A percentile compares a stretch with the other conserved stretches of the same genome.
Evolutionary conservation across 1,284 basidiomycete genomes (phyloP).

Genomic region (Pisolithus thermaeus): DNA sequence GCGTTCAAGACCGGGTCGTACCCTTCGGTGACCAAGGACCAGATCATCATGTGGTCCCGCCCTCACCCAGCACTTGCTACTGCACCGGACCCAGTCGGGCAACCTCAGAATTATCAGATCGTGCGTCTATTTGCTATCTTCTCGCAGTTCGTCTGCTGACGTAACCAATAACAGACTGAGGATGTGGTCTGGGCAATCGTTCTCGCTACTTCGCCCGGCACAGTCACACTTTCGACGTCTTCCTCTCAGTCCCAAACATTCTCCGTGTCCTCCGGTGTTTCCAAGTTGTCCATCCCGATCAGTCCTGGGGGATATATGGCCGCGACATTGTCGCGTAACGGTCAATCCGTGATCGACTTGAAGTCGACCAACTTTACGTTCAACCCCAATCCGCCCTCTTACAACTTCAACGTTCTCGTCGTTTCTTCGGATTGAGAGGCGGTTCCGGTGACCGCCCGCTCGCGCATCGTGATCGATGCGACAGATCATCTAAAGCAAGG

Average conservation of each 20-base stretch:
- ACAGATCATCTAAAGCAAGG: too few relatives aligned
- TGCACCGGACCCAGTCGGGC: constrained; percentile 47
- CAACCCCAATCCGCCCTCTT: constrained; percentile 44
- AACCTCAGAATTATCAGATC: constrained; percentile 51
- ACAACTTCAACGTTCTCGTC: constrained; percentile 65
- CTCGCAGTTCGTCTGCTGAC: constrained; percentile 6
- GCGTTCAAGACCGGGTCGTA: constrained; percentile 73
- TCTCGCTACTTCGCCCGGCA: constrained; percentile 50
- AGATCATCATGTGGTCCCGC: constrained; percentile 68
- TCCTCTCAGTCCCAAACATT: constrained; percentile 41
- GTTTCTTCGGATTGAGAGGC: constrained; percentile 23
- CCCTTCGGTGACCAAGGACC: constrained; percentile 59
- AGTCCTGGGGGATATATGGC: constrained; percentile 54
- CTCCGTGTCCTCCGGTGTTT: constrained; percentile 51
- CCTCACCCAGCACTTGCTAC: constrained; percentile 59
- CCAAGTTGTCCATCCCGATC: constrained; percentile 61
- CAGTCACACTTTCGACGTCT: constrained; percentile 48
- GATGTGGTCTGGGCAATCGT: constrained; percentile 66
- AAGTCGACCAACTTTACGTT: constrained; percentile 47
- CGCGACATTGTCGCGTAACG: constrained; percentile 51
- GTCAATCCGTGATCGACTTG: constrained; percentile 46
- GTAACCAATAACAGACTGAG: constrained; percentile 28
- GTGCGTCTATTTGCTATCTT: constrained; percentile 22
- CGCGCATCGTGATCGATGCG: background rate
- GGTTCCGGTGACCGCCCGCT: background rate